Evolutionary conservation across 2,329 filamentous ascomycete species (phyloP).

Genomic region (Phyllosticta citribraziliensis): DNA sequence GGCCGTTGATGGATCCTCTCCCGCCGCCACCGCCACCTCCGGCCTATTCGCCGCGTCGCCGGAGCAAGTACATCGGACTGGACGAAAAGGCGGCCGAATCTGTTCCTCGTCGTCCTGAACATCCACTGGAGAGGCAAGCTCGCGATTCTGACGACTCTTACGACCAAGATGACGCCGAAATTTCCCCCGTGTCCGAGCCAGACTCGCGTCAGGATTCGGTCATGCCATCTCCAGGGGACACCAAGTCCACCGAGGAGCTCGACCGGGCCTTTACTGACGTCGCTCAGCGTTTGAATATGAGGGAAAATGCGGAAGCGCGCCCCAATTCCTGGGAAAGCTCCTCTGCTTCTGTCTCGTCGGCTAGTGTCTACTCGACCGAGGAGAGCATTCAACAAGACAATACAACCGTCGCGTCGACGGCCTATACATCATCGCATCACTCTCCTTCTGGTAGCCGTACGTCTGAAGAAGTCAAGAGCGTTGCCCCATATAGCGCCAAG

Average conservation of each 20-base stretch:
- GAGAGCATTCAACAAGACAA: slow-evolving; percentile 3
- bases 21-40: slow-evolving; percentile 1
- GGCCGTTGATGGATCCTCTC: background rate
- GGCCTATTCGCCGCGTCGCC: slow-evolving; percentile 2
- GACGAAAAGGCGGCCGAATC: background rate
- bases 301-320: background rate
- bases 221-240: background rate
- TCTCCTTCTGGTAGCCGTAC: background rate
- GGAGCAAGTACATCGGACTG: background rate
- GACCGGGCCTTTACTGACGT: slow-evolving; percentile 1
- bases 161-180: slow-evolving; percentile 1
- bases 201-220: background rate
- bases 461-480: background rate
- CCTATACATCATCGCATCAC: background rate
- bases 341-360: background rate
- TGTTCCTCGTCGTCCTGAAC: background rate
- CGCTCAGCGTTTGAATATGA: slow-evolving; percentile 1
- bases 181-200: background rate
- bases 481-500: background rate
- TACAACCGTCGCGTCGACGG: background rate
- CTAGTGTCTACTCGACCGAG: slow-evolving; percentile 1
- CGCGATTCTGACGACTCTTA: background rate
- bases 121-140: slow-evolving; percentile 1
- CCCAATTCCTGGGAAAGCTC: slow-evolving; percentile 1
- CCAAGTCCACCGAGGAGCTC: background rate